Evolutionary conservation across 805 yeast genomes (phyloP).

Genomic region (Brettanomyces bruxellensis): DNA sequence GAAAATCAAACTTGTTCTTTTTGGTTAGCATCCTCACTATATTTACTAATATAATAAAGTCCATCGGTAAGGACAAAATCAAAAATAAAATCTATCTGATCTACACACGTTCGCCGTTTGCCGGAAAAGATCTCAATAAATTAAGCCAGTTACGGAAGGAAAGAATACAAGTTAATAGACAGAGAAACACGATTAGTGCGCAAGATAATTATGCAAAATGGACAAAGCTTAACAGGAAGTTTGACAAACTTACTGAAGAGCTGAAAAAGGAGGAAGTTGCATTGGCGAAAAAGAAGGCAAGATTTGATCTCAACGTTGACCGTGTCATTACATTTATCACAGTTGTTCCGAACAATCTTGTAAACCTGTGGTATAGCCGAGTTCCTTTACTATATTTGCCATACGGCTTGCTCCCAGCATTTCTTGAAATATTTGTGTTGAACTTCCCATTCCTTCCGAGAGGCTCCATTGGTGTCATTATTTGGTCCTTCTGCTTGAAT

Average conservation of each 20-base stretch:
- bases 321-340: slow-evolving; percentile 30
- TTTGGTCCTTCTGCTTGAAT: slow-evolving; percentile 40
- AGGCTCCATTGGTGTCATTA: slow-evolving; percentile 53
- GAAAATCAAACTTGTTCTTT: slow-evolving; percentile 22
- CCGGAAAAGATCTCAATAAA: slow-evolving; percentile 21
- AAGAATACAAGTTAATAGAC: slow-evolving; percentile 36
- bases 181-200: slow-evolving; percentile 60
- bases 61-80: slow-evolving; percentile 26
- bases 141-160: slow-evolving; percentile 19
- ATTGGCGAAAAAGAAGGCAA: slow-evolving; percentile 28
- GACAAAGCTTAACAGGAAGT: slow-evolving; percentile 80
- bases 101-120: slow-evolving; percentile 6
- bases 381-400: slow-evolving; percentile 53
- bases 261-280: slow-evolving; percentile 33
- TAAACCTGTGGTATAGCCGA: slow-evolving; percentile 46
- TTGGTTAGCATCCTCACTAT: slow-evolving; percentile 28
- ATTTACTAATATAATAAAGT: slow-evolving; percentile 26
- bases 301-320: slow-evolving; percentile 27
- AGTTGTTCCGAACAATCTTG: slow-evolving; percentile 36
- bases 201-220: slow-evolving; percentile 94
- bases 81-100: slow-evolving; percentile 11
- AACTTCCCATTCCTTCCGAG: slow-evolving; percentile 56
- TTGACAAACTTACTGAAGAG: slow-evolving; percentile 48
- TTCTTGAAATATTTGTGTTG: slow-evolving; percentile 39
- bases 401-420: slow-evolving; percentile 43